Evolutionary conservation across 2,329 filamentous ascomycete species (phyloP).

Genomic region (Xylariales sp.): DNA sequence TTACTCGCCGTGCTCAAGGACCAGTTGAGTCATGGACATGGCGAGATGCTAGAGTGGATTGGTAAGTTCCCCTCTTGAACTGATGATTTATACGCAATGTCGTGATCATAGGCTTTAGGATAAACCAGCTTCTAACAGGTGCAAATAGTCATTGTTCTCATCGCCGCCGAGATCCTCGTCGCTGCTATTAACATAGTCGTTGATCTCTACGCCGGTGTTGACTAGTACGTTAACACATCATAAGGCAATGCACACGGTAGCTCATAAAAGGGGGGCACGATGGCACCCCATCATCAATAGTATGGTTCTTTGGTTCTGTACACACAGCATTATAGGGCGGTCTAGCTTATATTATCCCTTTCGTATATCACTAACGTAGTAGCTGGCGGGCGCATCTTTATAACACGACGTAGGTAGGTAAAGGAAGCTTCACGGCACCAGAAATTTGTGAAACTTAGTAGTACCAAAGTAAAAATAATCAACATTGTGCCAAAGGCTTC

Average conservation of each 20-base stretch:
- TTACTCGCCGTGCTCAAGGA: constrained; percentile 93
- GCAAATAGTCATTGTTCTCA: constrained; percentile 84
- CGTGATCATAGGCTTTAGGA: neutral
- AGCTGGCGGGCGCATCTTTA: constrained; percentile 5
- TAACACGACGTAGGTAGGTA: constrained; percentile 16
- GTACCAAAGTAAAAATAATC: neutral
- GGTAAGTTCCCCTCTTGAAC: constrained; percentile 63
- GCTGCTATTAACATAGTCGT: constrained; percentile 95
- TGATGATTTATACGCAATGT: neutral
- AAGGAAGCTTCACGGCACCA: constrained; percentile 27
- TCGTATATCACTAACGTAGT: constrained; percentile 6
- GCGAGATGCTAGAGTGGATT: constrained; percentile 90
- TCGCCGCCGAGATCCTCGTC: constrained; percentile 94
- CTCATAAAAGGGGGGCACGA: neutral
- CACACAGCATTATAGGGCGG: constrained; percentile 25
- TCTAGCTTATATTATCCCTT: neutral
- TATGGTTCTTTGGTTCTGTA: neutral
- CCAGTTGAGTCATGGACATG: constrained; percentile 92
- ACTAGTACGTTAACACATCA: constrained; percentile 37
- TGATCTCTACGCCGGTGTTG: constrained; percentile 77
- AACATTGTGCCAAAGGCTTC: constrained; percentile 12
- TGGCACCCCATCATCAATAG: neutral
- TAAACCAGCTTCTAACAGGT: constrained; percentile 33
- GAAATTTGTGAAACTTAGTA: constrained; percentile 2
- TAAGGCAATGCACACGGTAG: neutral